Evolutionary conservation across 768 basidiomycete genomes (phyloP).

Genomic region (Roridomyces roridus): DNA sequence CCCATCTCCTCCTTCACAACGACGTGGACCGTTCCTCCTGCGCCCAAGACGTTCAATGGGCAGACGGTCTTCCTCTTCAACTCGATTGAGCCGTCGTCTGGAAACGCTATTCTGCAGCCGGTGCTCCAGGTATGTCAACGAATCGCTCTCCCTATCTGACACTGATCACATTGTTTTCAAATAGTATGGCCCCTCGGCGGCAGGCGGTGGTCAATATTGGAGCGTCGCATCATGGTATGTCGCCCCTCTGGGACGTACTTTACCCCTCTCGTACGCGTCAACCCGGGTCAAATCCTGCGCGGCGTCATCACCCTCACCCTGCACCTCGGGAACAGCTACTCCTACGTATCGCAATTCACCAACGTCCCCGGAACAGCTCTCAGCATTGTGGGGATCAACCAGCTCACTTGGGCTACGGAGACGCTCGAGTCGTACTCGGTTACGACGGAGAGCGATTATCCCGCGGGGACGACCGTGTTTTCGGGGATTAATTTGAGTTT

Average conservation of each 20-base stretch:
- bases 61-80: conserved; percentile 33
- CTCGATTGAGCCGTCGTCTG: conserved; percentile 10
- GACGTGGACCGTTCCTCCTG: conserved; percentile 31
- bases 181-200: too few species aligned
- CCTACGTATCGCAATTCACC: background rate
- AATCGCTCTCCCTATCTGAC: background rate
- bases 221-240: too few species aligned
- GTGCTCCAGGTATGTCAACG: conserved; percentile 20
- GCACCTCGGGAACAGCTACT: background rate
- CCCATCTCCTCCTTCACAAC: conserved; percentile 26
- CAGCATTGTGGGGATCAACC: background rate
- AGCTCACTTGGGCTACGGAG: background rate
- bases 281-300: background rate
- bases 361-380: background rate
- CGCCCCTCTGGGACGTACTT: too few species aligned
- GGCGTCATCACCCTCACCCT: background rate
- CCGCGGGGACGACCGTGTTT: background rate
- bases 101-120: conserved; percentile 28
- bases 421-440: conserved; percentile 1
- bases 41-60: conserved; percentile 19
- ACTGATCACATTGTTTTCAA: too few species aligned
- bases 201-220: too few species aligned
- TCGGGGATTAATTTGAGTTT: background rate
- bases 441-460: background rate
- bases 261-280: background rate